Conservation (phyloP, 441 rosid species). For the Omphalea diandra region DNA sequence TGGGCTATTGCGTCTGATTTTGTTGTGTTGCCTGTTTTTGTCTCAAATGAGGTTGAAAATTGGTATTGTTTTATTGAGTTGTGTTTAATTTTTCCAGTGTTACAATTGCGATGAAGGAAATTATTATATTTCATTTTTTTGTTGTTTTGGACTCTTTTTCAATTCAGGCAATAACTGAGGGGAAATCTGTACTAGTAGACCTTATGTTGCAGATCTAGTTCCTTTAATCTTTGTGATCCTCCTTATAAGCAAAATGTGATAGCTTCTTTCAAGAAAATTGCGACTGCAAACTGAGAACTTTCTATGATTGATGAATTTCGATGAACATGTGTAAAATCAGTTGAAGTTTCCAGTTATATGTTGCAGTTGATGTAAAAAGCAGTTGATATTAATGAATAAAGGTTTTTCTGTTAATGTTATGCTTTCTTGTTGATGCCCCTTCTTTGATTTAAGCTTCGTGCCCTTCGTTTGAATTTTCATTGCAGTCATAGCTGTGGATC, state of each 20-base stretch:
- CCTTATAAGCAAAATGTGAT: not conserved
- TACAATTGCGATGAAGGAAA: too few relatives aligned
- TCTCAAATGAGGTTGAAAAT: not conserved
- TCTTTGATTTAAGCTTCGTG: not conserved
- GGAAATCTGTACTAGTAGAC: not conserved
- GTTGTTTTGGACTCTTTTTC: not conserved
- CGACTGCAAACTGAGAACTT: not conserved
- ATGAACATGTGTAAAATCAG: not conserved
- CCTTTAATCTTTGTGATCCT: not conserved
- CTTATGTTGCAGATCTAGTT: not conserved
- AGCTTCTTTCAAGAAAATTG: not conserved
- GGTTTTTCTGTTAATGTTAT: not conserved
- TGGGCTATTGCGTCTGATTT: not conserved
- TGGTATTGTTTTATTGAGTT: not conserved
- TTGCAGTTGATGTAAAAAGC: not conserved
- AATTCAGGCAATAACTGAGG: not conserved
- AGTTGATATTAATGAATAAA: not conserved
- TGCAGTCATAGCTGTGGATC: slow-evolving; percentile 83
- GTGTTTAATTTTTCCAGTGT: not conserved
- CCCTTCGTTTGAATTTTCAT: slow-evolving; percentile 7
- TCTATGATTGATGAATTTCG: not conserved
- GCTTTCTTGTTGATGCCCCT: not conserved
- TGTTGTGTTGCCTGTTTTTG: not conserved
- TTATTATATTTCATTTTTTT: too few relatives aligned
- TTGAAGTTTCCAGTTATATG: not conserved